Evolutionary conservation across 106 monocot genomes (phyloP).

Genomic region (Allium cepa): DNA sequence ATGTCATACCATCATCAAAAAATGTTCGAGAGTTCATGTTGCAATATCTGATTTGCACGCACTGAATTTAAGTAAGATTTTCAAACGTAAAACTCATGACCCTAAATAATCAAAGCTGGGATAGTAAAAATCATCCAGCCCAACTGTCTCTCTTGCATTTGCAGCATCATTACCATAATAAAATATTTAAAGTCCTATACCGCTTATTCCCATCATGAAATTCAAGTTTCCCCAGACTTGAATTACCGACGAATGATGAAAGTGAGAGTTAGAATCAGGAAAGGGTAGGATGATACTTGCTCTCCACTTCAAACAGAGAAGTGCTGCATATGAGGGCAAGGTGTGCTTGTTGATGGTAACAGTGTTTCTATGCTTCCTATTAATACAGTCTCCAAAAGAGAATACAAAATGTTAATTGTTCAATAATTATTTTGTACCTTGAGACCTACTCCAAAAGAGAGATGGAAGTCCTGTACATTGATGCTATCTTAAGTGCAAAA

Average conservation of each 20-base stretch:
- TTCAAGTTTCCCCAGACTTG: conserved; percentile 88
- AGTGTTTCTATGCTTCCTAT: conserved; percentile 58
- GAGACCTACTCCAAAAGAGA: conserved; percentile 65
- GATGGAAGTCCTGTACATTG: conserved; percentile 75
- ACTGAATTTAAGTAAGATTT: too few species aligned
- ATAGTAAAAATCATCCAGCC: conserved; percentile 56
- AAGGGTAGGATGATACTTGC: conserved; percentile 42
- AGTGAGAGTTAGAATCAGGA: conserved; percentile 49
- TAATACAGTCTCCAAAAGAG: conserved; percentile 71
- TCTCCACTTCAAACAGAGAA: conserved; percentile 78
- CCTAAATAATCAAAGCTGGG: conserved; percentile 91
- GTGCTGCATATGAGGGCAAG: conserved; percentile 32
- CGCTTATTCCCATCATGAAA: conserved; percentile 65
- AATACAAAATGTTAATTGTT: conserved; percentile 41
- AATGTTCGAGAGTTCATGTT: too few species aligned
- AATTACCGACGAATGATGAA: conserved; percentile 45
- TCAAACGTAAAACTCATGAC: conserved; percentile 20
- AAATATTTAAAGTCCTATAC: conserved; percentile 77
- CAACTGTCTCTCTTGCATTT: conserved; percentile 40
- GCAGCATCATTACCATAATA: conserved; percentile 34
- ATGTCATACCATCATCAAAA: too few species aligned
- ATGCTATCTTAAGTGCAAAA: conserved; percentile 84
- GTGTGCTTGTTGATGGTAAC: conserved; percentile 15
- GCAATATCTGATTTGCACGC: too few species aligned
- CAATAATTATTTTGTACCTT: conserved; percentile 44